Percentiles rank a stretch among this genome's conserved stretches.
Evolutionary conservation across 2,329 filamentous ascomycete genomes (phyloP).

Genomic region (Beauveria medogensis): DNA sequence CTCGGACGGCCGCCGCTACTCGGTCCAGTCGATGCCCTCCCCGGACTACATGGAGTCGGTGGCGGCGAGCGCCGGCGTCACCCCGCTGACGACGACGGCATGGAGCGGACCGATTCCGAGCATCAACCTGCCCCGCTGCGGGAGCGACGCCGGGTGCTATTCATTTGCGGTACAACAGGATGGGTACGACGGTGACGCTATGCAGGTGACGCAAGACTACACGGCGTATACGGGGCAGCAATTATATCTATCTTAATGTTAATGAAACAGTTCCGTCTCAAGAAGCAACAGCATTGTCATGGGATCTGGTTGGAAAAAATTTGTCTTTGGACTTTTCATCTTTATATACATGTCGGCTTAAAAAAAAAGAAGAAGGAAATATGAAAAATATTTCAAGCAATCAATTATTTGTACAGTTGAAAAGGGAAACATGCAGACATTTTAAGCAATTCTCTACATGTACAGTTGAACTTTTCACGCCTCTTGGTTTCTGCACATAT

Average conservation of each 20-base stretch:
- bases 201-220: not conserved
- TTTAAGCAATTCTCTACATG: too few species aligned
- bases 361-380: not conserved
- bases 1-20: not conserved
- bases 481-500: too few species aligned
- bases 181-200: not conserved
- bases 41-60: not conserved
- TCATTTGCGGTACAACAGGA: not conserved
- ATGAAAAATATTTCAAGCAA: not conserved
- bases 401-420: not conserved
- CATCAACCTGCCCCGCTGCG: not conserved
- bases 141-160: not conserved
- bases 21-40: not conserved
- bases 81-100: not conserved
- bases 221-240: not conserved
- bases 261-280: not conserved
- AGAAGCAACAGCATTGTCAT: not conserved
- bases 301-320: not conserved
- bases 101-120: not conserved
- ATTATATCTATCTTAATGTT: slow-evolving; percentile 5
- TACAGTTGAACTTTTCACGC: too few species aligned
- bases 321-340: not conserved
- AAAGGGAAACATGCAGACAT: too few species aligned
- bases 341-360: not conserved
- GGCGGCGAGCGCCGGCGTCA: not conserved